Percentiles rank a stretch among this genome's conserved stretches.
Evolutionary conservation across 1,284 basidiomycete species (phyloP).

Genomic region (Heliocybe sulcata): DNA sequence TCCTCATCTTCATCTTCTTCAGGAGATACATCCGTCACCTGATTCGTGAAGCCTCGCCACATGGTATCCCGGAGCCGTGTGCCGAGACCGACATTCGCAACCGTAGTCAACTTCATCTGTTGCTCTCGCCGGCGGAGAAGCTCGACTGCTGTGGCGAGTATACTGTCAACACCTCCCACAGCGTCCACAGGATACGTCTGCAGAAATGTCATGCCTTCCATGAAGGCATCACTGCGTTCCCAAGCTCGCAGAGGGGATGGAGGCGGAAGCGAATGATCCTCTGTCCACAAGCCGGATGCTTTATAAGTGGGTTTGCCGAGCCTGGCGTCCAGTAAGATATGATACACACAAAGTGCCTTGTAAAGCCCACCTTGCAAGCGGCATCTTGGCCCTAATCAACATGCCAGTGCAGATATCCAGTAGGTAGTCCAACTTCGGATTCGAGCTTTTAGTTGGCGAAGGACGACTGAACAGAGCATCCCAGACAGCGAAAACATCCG

Average conservation of each 20-base stretch:
- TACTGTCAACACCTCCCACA: constrained; percentile 59
- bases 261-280: constrained; percentile 28
- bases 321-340: constrained; percentile 25
- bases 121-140: constrained; percentile 43
- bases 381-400: constrained; percentile 48
- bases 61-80: constrained; percentile 51
- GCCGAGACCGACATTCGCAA: constrained; percentile 36
- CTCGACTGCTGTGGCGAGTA: constrained; percentile 63
- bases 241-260: constrained; percentile 40
- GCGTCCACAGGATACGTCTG: constrained; percentile 55
- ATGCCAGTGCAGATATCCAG: constrained; percentile 64
- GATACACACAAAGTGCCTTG: neutral
- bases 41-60: constrained; percentile 61
- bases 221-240: constrained; percentile 57
- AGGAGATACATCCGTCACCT: constrained; percentile 28
- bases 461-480: constrained; percentile 61
- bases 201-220: constrained; percentile 57
- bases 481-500: constrained; percentile 57
- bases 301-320: constrained; percentile 40
- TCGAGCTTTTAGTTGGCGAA: constrained; percentile 42
- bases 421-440: constrained; percentile 59
- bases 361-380: constrained; percentile 45
- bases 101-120: constrained; percentile 23
- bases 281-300: constrained; percentile 47
- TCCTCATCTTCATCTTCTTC: constrained; percentile 31